These are phyloP conservation scores for Coffea humblotiana DNA, from an alignment of 305 asterid genomes.

Conservation along the genomic window DNA sequence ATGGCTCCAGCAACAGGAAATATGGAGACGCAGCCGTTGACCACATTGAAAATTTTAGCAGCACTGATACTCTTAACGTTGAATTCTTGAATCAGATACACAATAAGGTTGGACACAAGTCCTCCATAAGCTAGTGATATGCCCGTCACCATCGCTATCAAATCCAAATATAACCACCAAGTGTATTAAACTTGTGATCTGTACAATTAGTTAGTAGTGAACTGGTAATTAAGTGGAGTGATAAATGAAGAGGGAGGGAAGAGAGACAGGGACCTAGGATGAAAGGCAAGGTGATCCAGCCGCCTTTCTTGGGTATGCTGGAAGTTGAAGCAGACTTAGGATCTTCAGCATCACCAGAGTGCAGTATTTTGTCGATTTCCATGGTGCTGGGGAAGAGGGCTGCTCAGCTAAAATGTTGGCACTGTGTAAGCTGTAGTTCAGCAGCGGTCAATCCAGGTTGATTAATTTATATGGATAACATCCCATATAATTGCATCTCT, in stretches of 20 bases:
- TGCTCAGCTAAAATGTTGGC: background rate
- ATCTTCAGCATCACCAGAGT: background rate
- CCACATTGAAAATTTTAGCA: slow-evolving; percentile 49
- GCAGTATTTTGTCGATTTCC: background rate
- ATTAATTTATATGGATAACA: too few relatives aligned
- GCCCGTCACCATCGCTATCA: slow-evolving; percentile 37
- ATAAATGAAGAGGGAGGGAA: background rate
- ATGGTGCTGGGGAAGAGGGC: background rate
- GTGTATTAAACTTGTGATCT: too few relatives aligned
- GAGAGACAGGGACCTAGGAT: background rate
- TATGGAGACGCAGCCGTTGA: slow-evolving; percentile 51
- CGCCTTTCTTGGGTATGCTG: background rate
- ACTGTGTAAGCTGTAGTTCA: background rate
- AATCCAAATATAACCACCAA: background rate
- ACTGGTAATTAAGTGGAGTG: background rate
- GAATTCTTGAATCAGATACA: slow-evolving; percentile 56
- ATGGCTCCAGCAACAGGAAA: slow-evolving; percentile 63
- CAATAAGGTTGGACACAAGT: slow-evolving; percentile 51
- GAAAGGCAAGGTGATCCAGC: background rate
- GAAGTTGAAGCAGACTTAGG: background rate
- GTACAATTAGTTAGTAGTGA: background rate
- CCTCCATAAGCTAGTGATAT: slow-evolving; percentile 48
- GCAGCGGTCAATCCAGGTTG: background rate
- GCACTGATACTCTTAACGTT: slow-evolving; percentile 57
- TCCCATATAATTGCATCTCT: too few relatives aligned